Evolutionary conservation across 2,329 filamentous ascomycete species (phyloP), one percentile per base, ranked within the genome.

Genomic region (Chalara sp.): DNA sequence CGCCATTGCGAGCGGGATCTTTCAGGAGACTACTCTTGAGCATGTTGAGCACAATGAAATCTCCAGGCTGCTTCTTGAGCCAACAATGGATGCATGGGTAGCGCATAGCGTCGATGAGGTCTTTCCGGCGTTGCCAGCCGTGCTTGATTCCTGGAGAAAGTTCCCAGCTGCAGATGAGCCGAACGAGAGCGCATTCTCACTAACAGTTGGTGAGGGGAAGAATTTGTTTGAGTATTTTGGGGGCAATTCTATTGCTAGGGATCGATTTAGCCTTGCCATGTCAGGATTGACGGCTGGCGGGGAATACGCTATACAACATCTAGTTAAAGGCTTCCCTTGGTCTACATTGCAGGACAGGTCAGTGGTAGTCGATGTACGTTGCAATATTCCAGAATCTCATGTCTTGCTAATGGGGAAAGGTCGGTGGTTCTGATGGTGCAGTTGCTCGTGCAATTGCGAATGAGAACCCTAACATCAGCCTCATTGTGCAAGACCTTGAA

Each of bases 351-450:
- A 13, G 13, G 35, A 39, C 21, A 21, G 3, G 13, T 10, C 35
- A 39, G 13, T 13, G 10, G 35, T 39, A 39, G 35, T 39, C 13
- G 35, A 39, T 13, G 35, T 39, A 39, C 10, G 35, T 39, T 39
- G 3, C 13, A 13, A 39, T 39, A 13, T 13, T 39, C 35, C 21
- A 13, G 35, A 39, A 13, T 10, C 35, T 39, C 10, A 39, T 39
- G 13, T 39, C 10, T 39, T 11, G 13, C 35, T 39, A 39, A 39
- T 13, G 13, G 3, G 13, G 35, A 39, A 11, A 57, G 55, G 53
- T 64, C 39, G 61, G 62, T 7, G 63, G 63, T 6, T 60, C 59
- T 4, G 49, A 54, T 32, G 63, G 63, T 1, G 52, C 47, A 37
- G 51, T 61, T 32, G 54, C 56, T 7, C 56, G 60, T 5, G 54